Conservation (phyloP, 2,329 filamentous ascomycete genomes). For the Albophoma yamanashiensis region DNA sequence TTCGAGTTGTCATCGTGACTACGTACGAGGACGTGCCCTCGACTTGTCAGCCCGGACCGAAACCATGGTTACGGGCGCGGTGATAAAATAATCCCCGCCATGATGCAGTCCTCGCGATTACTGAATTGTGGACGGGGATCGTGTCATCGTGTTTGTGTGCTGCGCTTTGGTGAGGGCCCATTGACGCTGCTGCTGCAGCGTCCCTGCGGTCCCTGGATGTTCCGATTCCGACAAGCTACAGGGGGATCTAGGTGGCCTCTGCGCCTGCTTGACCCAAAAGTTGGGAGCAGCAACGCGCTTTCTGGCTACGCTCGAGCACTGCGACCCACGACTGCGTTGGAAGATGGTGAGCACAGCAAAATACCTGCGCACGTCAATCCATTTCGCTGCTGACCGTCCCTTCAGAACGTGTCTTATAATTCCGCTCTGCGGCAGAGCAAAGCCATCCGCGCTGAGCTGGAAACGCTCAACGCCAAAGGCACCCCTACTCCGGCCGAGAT, state of each 20-base stretch:
- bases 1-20: not conserved
- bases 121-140: not conserved
- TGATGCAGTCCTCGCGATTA: not conserved
- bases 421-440: slow-evolving; percentile 77
- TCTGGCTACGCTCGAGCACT: not conserved
- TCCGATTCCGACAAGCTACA: not conserved
- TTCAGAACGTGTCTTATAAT: slow-evolving; percentile 74
- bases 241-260: not conserved
- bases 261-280: not conserved
- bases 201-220: not conserved
- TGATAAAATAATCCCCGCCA: not conserved
- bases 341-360: not conserved
- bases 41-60: not conserved
- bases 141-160: not conserved
- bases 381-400: not conserved
- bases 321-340: not conserved
- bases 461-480: slow-evolving; percentile 54
- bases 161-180: not conserved
- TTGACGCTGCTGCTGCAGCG: not conserved
- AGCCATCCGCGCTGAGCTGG: slow-evolving; percentile 66
- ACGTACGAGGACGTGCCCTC: not conserved
- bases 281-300: not conserved
- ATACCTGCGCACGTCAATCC: no score
- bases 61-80: not conserved
- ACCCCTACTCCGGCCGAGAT: slow-evolving; percentile 44